These are phyloP conservation scores for Rhizopus arrhizus DNA, from an alignment of 371 early-diverging fungal species.

Conservation along the genomic window DNA sequence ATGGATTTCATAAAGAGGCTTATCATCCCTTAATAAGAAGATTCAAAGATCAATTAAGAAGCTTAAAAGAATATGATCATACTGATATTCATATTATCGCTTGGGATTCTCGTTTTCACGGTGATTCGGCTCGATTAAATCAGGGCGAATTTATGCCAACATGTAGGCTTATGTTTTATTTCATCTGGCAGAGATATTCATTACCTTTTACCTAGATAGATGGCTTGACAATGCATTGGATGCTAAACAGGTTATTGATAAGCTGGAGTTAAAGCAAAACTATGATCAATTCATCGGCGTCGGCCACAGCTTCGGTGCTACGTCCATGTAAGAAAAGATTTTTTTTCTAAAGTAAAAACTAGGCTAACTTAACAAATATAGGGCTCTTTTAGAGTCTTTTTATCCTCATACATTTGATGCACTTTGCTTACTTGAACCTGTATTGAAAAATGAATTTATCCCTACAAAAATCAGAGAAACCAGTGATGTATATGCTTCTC, in stretches of 20 bases:
- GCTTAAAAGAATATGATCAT: constrained; percentile 25
- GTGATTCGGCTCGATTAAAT: constrained; percentile 49
- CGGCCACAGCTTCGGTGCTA: constrained; percentile 52
- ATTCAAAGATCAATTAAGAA: constrained; percentile 20
- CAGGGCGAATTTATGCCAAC: constrained; percentile 24
- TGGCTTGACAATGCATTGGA: constrained; percentile 51
- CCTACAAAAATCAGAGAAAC: constrained; percentile 16
- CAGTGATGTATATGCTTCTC: constrained; percentile 23
- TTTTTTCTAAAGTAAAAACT: background rate
- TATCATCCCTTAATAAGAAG: constrained; percentile 42
- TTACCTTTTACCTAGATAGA: constrained; percentile 22
- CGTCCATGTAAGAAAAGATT: constrained; percentile 34
- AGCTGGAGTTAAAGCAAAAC: constrained; percentile 21
- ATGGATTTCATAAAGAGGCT: constrained; percentile 47
- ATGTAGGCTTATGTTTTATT: constrained; percentile 28
- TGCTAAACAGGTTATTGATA: constrained; percentile 38
- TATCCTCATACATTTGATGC: constrained; percentile 44
- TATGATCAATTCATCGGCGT: constrained; percentile 41
- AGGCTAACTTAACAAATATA: background rate
- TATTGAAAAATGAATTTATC: constrained; percentile 21
- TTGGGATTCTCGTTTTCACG: constrained; percentile 52
- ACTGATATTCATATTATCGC: constrained; percentile 33
- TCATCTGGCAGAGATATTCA: background rate
- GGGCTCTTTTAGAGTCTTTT: constrained; percentile 37
- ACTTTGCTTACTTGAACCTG: constrained; percentile 38